Conservation (phyloP, 495 filamentous ascomycete species). For the Aspergillus bridgeri region DNA sequence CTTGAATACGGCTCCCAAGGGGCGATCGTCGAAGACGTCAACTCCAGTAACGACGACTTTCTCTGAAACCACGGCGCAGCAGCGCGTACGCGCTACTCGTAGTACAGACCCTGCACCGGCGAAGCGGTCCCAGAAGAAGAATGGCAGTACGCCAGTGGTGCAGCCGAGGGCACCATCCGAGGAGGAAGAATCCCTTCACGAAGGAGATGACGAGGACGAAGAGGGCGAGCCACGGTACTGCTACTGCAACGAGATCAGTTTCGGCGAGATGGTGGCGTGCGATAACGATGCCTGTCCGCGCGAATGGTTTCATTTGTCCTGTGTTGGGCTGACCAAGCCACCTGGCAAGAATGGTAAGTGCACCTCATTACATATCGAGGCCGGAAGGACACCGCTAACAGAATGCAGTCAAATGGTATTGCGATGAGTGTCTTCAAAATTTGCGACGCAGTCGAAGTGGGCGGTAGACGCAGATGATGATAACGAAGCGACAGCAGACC, state of each 20-base stretch:
- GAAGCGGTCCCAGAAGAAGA: conserved; percentile 70
- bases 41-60: conserved; percentile 46
- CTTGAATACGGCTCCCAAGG: conserved; percentile 23
- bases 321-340: conserved; percentile 82
- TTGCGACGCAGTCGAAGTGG: conserved; percentile 53
- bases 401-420: conserved; percentile 80
- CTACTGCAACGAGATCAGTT: conserved; percentile 88
- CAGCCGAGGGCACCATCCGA: conserved; percentile 41
- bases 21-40: conserved; percentile 57
- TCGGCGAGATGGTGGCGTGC: conserved; percentile 98
- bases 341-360: conserved; percentile 79
- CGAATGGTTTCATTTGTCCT: conserved; percentile 97
- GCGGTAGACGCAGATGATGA: conserved; percentile 17
- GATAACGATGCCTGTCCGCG: conserved; percentile 80
- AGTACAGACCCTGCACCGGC: conserved; percentile 36
- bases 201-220: conserved; percentile 68
- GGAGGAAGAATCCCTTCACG: conserved; percentile 50
- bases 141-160: conserved; percentile 32
- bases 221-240: conserved; percentile 86
- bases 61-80: conserved; percentile 29
- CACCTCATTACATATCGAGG: conserved; percentile 7
- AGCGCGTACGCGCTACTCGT: conserved; percentile 39
- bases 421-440: conserved; percentile 77
- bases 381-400: conserved; percentile 21
- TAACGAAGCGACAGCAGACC: background rate